Percentiles rank a stretch among this genome's conserved stretches.
phyloP scores from a whole-genome alignment of 2,329 filamentous ascomycete species.

The Phyllosticta citrichinensis region DNA sequence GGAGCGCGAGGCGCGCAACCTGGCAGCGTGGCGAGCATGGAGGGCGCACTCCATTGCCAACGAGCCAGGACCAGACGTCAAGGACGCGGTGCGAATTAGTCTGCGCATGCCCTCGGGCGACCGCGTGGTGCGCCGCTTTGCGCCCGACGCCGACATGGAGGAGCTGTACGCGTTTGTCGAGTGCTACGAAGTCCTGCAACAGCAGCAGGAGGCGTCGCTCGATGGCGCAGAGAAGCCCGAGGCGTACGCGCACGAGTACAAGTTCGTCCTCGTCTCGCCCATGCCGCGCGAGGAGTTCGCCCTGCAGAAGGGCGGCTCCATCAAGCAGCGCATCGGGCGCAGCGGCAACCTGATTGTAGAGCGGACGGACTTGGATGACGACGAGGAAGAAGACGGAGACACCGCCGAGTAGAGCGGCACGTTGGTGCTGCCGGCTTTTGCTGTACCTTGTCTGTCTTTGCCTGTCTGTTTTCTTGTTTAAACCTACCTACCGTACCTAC shows the following conservation, averaged over 20 bases:
- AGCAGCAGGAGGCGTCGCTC: not conserved
- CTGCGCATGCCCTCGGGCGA: constrained; percentile 56
- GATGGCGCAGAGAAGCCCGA: constrained; percentile 43
- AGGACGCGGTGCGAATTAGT: constrained; percentile 63
- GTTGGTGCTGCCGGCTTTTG: not conserved
- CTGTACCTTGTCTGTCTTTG: not conserved
- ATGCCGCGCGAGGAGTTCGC: constrained; percentile 78
- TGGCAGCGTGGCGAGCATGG: constrained; percentile 71
- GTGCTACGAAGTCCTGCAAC: constrained; percentile 60
- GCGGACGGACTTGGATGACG: constrained; percentile 47
- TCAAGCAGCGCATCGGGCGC: constrained; percentile 65
- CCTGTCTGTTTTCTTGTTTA: not conserved
- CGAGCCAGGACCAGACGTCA: constrained; percentile 56
- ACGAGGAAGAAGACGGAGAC: constrained; percentile 21
- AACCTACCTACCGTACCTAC: not conserved
- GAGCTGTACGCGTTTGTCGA: constrained; percentile 95
- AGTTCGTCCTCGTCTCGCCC: constrained; percentile 75
- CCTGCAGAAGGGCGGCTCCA: constrained; percentile 52
- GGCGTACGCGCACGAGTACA: constrained; percentile 69
- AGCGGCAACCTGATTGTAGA: constrained; percentile 90
- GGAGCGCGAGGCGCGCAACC: constrained; percentile 44
- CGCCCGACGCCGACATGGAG: constrained; percentile 60
- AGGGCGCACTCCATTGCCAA: constrained; percentile 54
- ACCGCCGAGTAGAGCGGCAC: not conserved
- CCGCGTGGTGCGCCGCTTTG: constrained; percentile 68